phyloP scores from a whole-genome alignment of 352 stramenopile genomes.

The Pythium brachiatum region DNA sequence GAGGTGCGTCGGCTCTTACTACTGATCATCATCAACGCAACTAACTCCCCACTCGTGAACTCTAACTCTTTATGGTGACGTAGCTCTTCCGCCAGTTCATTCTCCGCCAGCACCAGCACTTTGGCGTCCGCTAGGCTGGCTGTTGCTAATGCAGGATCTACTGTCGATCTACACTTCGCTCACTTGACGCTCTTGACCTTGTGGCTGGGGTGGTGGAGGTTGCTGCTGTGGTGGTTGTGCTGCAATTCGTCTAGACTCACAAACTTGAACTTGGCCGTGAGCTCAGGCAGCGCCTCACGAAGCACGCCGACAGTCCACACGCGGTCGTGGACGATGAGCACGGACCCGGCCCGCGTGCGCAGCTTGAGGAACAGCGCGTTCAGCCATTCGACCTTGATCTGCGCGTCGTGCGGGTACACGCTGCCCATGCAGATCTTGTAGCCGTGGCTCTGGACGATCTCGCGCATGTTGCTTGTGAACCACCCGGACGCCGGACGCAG shows the following conservation, averaged over 20 bases:
- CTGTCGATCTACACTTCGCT: too few relatives aligned
- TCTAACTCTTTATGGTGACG: not conserved
- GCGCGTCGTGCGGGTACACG: conserved; percentile 84
- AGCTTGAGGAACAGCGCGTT: conserved; percentile 60
- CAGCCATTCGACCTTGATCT: conserved; percentile 68
- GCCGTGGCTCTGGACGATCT: conserved; percentile 66
- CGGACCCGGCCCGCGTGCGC: conserved; percentile 60
- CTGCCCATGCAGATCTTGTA: conserved; percentile 85
- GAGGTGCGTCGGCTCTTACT: conserved; percentile 33
- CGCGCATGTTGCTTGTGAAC: conserved; percentile 81
- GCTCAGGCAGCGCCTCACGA: conserved; percentile 44
- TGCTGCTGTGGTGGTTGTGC: conserved; percentile 47
- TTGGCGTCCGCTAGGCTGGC: conserved; percentile 7
- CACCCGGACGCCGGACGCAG: conserved; percentile 80
- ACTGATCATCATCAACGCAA: too few relatives aligned
- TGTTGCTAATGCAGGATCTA: too few relatives aligned
- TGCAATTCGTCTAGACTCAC: conserved; percentile 67
- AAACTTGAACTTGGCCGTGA: conserved; percentile 56
- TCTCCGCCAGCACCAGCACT: conserved; percentile 46
- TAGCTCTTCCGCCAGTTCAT: conserved; percentile 63
- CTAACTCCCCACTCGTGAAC: too few relatives aligned
- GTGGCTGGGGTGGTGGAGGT: conserved; percentile 29
- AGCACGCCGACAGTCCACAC: conserved; percentile 78
- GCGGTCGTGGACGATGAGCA: conserved; percentile 86
- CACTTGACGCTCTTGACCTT: conserved; percentile 20